A percentile compares a stretch with the other conserved stretches of the same genome.
phyloP scores from a whole-genome alignment of 2,329 filamentous ascomycete genomes.

The Sarocladiaceae sp. region DNA sequence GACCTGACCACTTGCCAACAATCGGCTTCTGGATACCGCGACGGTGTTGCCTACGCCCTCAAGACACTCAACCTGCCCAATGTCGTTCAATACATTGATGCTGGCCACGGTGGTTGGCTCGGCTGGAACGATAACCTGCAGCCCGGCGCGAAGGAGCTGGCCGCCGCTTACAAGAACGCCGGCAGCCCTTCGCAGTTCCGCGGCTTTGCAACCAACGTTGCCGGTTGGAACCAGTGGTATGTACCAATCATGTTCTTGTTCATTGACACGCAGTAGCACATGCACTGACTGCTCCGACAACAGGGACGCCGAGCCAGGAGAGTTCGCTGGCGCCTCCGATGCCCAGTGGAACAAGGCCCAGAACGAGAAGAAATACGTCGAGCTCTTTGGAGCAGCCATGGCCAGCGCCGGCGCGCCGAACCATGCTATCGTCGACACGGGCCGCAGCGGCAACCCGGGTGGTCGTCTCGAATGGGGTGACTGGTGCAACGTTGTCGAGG shows the following conservation, averaged over 20 bases:
- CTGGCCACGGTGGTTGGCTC: slow-evolving; percentile 58
- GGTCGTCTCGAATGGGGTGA: slow-evolving; percentile 41
- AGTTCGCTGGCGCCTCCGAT: slow-evolving; percentile 35
- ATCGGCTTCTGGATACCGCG: slow-evolving; percentile 42
- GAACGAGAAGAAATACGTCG: slow-evolving; percentile 37
- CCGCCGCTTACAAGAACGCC: slow-evolving; percentile 29
- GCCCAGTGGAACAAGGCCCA: slow-evolving; percentile 34
- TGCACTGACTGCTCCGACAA: slow-evolving; percentile 7
- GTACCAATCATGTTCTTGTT: no score
- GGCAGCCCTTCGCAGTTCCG: slow-evolving; percentile 32
- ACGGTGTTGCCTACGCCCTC: slow-evolving; percentile 42
- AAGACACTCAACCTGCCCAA: slow-evolving; percentile 51
- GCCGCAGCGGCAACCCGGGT: slow-evolving; percentile 33
- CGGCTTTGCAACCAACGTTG: slow-evolving; percentile 32
- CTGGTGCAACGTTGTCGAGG: slow-evolving; percentile 55
- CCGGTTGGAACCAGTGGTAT: slow-evolving; percentile 34
- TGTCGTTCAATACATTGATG: slow-evolving; percentile 58
- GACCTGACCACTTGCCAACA: slow-evolving; percentile 46
- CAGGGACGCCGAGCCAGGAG: slow-evolving; percentile 25
- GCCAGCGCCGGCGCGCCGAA: slow-evolving; percentile 33
- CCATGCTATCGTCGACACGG: slow-evolving; percentile 36
- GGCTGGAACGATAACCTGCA: slow-evolving; percentile 55
- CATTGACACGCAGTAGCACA: background rate
- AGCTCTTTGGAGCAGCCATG: slow-evolving; percentile 31
- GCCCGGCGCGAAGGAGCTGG: slow-evolving; percentile 32